phyloP scores from a whole-genome alignment of 2,329 filamentous ascomycete genomes.

The Samsoniella hepiali region DNA sequence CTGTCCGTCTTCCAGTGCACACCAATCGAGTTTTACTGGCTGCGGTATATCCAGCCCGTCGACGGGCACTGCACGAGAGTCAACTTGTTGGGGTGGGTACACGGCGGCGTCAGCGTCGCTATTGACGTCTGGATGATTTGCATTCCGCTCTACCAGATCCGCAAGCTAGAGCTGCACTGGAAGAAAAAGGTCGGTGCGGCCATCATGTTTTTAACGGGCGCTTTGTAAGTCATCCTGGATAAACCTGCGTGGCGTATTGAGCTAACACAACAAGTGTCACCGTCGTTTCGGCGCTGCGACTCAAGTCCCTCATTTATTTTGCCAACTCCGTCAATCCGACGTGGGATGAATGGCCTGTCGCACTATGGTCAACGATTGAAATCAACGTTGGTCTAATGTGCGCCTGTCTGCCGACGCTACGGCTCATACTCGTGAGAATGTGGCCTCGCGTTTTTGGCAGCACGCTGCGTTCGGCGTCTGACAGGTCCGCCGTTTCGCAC shows the following conservation, averaged over 20 bases:
- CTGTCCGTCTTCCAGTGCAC: conserved; percentile 48
- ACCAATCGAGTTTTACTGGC: conserved; percentile 53
- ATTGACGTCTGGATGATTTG: conserved; percentile 52
- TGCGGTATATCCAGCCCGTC: conserved; percentile 44
- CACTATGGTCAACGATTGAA: conserved; percentile 26
- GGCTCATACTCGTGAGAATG: conserved; percentile 23
- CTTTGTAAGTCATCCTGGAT: conserved; percentile 35
- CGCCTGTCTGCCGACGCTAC: conserved; percentile 26
- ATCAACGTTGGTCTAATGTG: conserved; percentile 27
- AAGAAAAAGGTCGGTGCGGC: conserved; percentile 47
- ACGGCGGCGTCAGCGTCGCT: conserved; percentile 49
- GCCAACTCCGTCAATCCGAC: conserved; percentile 24
- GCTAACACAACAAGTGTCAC: conserved; percentile 22
- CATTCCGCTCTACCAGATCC: conserved; percentile 47
- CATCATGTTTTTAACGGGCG: conserved; percentile 50
- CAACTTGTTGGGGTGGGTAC: conserved; percentile 48
- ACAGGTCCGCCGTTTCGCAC: not conserved
- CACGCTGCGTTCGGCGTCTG: not conserved
- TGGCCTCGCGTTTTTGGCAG: conserved; percentile 18
- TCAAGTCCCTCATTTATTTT: conserved; percentile 23
- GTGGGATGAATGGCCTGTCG: conserved; percentile 22
- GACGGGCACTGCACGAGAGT: conserved; percentile 47
- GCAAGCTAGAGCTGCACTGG: conserved; percentile 41
- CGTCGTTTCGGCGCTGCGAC: conserved; percentile 24
- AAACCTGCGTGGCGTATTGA: not conserved